Conservation (phyloP, 345 rosid genomes). For the Brassica incana region DNA sequence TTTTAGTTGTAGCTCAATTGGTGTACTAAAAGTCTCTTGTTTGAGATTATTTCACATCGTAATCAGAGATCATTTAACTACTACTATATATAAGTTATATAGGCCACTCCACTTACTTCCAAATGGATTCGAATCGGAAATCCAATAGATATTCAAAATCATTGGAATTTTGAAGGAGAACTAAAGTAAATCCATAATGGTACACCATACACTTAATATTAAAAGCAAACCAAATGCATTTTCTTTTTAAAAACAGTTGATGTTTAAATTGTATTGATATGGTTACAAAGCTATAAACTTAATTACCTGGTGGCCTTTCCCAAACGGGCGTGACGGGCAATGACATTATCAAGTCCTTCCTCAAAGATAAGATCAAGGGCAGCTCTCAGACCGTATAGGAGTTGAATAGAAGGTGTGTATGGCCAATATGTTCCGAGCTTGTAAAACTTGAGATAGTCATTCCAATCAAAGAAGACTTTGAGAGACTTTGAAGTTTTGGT, state of each 20-base stretch:
- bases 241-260: not conserved
- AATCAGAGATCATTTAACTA: not conserved
- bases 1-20: not conserved
- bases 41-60: not conserved
- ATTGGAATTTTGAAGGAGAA: no score
- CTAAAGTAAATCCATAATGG: no score
- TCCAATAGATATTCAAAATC: not conserved
- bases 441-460: slow-evolving; percentile 88
- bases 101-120: not conserved
- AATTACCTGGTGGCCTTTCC: slow-evolving; percentile 87
- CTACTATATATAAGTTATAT: not conserved
- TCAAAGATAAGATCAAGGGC: slow-evolving; percentile 91
- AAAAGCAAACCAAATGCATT: no score
- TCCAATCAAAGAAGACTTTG: slow-evolving; percentile 96
- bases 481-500: slow-evolving; percentile 80
- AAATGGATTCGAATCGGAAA: not conserved
- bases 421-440: slow-evolving; percentile 91
- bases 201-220: no score
- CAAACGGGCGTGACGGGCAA: slow-evolving; percentile 80
- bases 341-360: slow-evolving; percentile 95
- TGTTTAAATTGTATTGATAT: not conserved
- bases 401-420: slow-evolving; percentile 94
- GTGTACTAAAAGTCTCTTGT: not conserved
- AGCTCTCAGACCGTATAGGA: slow-evolving; percentile 84
- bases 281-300: not conserved